Evolutionary conservation across 1,139 yeast genomes (phyloP), one percentile per base, ranked within the genome.

Genomic region (Kurtzmaniella natalensis): DNA sequence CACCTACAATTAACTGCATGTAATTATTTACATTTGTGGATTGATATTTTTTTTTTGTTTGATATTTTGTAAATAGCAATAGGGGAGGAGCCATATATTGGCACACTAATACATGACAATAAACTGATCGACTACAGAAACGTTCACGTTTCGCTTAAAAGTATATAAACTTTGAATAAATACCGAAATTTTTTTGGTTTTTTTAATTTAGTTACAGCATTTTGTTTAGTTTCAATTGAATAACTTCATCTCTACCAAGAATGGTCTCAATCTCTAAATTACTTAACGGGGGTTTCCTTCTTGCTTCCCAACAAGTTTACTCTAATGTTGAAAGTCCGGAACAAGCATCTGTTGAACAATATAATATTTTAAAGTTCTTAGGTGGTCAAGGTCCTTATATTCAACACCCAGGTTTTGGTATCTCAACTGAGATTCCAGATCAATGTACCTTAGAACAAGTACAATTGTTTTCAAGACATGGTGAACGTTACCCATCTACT

Each of bases 381-480:
- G 75, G 73, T 7, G 75, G 74, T 3, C 49, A 69, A 13, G 74
- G 67, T 3, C 78, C 78, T 1, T 72, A 70, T 41, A 48, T 63
- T 17, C 71, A 66, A 38, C 54, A 61, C 31, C 59, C 61, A 7
- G 77, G 76, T 0, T 61, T 49, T 39, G 78, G 78, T 13, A 67
- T 72, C 27, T 58, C 63, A 17, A 63, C 71, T 23, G 65, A 56
- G 19, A 46, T 59, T 29, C 87, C 88, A 7, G 61, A 51, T 3
- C 64, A 65, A 32, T 75, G 85, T 49, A 52, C 60, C 7, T 64
- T 81, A 32, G 79, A 78, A 40, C 87, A 79, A 52, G 84, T 80
- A n/a, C 79, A 77, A 43, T 56, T 77, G 40, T 57, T 77, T 33
- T 66, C 72, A 38, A 72, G 92, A 50, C 92, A 83, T 46, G 92